A percentile compares a stretch with the other conserved stretches of the same genome.
Evolutionary conservation across 192 early-diverging fungal genomes (phyloP).

Genomic region (Umbelopsis vinacea): DNA sequence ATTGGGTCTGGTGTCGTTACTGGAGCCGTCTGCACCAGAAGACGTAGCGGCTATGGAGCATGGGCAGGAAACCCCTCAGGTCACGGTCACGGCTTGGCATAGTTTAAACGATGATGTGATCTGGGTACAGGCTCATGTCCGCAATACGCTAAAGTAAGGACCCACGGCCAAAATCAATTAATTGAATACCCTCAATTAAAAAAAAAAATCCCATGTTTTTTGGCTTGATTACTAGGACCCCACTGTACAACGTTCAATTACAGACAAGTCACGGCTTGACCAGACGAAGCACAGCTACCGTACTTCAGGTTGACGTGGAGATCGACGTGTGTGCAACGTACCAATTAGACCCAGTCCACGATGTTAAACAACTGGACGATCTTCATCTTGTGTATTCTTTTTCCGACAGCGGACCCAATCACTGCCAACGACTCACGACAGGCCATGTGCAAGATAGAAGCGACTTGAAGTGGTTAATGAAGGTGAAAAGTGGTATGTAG

Average conservation of each 20-base stretch:
- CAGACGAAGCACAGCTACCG: background rate
- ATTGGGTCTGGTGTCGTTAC: background rate
- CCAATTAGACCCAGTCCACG: background rate
- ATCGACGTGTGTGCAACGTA: conserved; percentile 20
- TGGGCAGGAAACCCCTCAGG: background rate
- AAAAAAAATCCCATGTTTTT: background rate
- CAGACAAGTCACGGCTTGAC: background rate
- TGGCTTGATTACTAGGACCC: background rate
- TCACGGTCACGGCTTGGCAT: background rate
- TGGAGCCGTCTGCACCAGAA: background rate
- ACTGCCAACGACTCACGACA: background rate
- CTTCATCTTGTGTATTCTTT: conserved; percentile 12
- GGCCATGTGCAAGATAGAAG: background rate
- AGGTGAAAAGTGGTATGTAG: background rate
- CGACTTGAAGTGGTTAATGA: background rate
- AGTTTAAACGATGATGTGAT: background rate
- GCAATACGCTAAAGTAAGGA: background rate
- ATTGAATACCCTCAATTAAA: too few relatives aligned
- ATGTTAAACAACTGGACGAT: conserved; percentile 8
- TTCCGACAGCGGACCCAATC: background rate
- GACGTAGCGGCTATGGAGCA: background rate
- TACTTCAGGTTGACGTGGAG: background rate
- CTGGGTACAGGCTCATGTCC: conserved; percentile 12
- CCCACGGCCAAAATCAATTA: background rate
- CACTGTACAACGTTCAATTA: background rate